phyloP scores from a whole-genome alignment of 164 flowering plant species.

The Tetrastigma voinierianum region DNA sequence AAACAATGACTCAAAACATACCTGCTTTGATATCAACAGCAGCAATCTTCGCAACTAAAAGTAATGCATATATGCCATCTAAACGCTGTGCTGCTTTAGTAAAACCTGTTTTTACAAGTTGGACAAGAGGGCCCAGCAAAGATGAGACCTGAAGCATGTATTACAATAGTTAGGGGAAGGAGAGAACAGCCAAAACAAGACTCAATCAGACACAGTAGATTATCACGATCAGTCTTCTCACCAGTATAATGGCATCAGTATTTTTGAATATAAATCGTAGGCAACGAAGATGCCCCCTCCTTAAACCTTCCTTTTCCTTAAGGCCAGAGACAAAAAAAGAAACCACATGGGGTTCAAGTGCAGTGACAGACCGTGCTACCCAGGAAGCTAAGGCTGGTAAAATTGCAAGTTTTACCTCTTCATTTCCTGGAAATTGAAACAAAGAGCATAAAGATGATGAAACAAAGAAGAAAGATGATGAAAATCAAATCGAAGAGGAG shows the following conservation, averaged over 20 bases:
- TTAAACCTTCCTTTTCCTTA: conserved; percentile 77
- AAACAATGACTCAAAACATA: conserved; percentile 9
- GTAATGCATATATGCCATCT: conserved; percentile 91
- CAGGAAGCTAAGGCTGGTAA: conserved; percentile 73
- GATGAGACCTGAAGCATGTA: conserved; percentile 57
- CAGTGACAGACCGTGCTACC: conserved; percentile 65
- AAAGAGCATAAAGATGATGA: not conserved
- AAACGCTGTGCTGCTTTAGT: conserved; percentile 86
- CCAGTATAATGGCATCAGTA: conserved; percentile 58
- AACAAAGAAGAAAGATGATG: not conserved
- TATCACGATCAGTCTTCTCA: conserved; percentile 15
- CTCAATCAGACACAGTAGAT: not conserved
- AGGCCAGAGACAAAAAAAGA: conserved; percentile 73
- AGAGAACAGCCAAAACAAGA: conserved; percentile 3
- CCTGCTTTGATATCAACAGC: conserved; percentile 87
- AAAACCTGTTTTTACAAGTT: conserved; percentile 88
- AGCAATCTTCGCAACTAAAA: conserved; percentile 59
- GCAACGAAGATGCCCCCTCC: conserved; percentile 93
- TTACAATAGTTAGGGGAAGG: not conserved
- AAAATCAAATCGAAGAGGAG: not conserved
- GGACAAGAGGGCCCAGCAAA: conserved; percentile 76
- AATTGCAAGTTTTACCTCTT: conserved; percentile 84
- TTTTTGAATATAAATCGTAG: conserved; percentile 59
- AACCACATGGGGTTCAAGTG: conserved; percentile 55
- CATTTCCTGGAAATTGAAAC: conserved; percentile 68